These are phyloP conservation scores for Teratosphaeria epicoccoides DNA, from an alignment of 2,329 filamentous ascomycete species.

Conservation along the genomic window DNA sequence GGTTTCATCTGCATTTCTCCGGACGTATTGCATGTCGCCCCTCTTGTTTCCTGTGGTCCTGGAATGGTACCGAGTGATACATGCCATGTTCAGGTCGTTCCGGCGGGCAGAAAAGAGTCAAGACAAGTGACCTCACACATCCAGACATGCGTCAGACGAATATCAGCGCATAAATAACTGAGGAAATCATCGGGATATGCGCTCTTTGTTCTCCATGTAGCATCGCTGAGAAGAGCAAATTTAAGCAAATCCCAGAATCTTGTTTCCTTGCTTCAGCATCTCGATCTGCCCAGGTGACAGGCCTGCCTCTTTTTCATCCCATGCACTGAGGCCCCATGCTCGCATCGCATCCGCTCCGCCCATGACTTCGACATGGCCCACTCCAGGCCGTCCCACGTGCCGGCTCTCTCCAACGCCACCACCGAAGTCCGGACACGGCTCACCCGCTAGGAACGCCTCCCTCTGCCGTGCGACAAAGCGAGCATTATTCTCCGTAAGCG, in stretches of 20 bases:
- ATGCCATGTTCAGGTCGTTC: too few relatives aligned
- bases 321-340: constrained; percentile 45
- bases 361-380: constrained; percentile 28
- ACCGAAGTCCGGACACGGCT: constrained; percentile 37
- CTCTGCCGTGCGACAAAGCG: constrained; percentile 61
- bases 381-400: constrained; percentile 33
- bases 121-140: too few relatives aligned
- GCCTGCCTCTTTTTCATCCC: constrained; percentile 37
- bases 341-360: constrained; percentile 38
- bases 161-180: too few relatives aligned
- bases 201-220: too few relatives aligned
- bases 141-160: too few relatives aligned
- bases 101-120: too few relatives aligned
- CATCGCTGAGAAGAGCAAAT: too few relatives aligned
- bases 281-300: constrained; percentile 42
- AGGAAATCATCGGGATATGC: too few relatives aligned
- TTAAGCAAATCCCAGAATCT: constrained; percentile 39
- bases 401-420: constrained; percentile 53
- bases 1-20: too few relatives aligned
- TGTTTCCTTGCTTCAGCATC: constrained; percentile 43
- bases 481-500: constrained; percentile 64
- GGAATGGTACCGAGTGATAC: too few relatives aligned
- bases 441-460: constrained; percentile 56
- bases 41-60: too few relatives aligned
- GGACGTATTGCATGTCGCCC: too few relatives aligned